These are phyloP conservation scores for Gamsiella multidivaricata DNA, from an alignment of 192 early-diverging fungal species.

Conservation along the genomic window DNA sequence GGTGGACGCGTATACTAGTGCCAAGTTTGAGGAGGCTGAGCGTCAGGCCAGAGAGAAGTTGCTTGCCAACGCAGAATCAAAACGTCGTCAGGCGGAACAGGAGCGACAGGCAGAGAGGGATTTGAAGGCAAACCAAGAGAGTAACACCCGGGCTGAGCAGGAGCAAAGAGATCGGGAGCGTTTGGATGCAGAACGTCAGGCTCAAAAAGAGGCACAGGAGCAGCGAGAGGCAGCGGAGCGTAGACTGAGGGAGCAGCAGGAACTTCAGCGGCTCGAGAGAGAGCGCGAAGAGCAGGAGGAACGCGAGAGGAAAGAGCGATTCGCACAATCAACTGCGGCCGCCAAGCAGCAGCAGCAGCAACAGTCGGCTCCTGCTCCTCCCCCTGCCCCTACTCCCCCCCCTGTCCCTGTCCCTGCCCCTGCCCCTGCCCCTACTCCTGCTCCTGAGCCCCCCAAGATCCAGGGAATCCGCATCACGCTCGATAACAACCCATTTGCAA, in stretches of 20 bases:
- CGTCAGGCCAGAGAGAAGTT: slow-evolving; percentile 50
- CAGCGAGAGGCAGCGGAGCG: slow-evolving; percentile 17
- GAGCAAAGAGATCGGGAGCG: slow-evolving; percentile 2
- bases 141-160: slow-evolving; percentile 8
- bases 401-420: neutral
- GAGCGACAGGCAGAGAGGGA: slow-evolving; percentile 52
- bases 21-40: slow-evolving; percentile 61
- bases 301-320: slow-evolving; percentile 44
- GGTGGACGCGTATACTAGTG: slow-evolving; percentile 46
- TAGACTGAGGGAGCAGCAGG: slow-evolving; percentile 5
- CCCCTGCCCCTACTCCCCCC: neutral
- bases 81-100: slow-evolving; percentile 51
- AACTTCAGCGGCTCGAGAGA: slow-evolving; percentile 6
- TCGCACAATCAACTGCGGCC: slow-evolving; percentile 30
- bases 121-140: slow-evolving; percentile 16
- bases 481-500: slow-evolving; percentile 45
- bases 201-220: neutral
- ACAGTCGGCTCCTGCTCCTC: neutral
- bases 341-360: slow-evolving; percentile 47
- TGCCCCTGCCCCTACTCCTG: neutral
- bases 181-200: slow-evolving; percentile 17
- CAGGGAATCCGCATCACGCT: slow-evolving; percentile 38
- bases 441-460: slow-evolving; percentile 10
- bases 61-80: slow-evolving; percentile 54
- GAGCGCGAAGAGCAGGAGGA: slow-evolving; percentile 41